A percentile compares a stretch with the other conserved stretches of the same genome.
Conservation (phyloP, 805 yeast genomes). For the Yarrowia porcina region DNA sequence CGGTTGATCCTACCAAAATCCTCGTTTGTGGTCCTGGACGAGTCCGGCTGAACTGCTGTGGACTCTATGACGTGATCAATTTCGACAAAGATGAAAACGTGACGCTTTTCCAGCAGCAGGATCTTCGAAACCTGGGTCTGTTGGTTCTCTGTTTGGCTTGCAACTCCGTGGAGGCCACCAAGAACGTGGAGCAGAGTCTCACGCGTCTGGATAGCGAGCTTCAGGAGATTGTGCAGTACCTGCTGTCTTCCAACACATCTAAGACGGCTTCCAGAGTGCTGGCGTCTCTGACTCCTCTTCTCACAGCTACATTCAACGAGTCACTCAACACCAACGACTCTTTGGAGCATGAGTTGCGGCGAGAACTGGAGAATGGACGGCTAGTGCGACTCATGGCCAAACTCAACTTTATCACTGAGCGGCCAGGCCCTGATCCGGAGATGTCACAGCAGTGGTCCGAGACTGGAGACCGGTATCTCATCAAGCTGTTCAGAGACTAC, state of each 20-base stretch:
- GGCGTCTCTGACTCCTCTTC: constrained; percentile 26
- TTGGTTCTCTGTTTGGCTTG: constrained; percentile 55
- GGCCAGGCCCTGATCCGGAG: constrained; percentile 39
- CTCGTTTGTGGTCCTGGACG: constrained; percentile 70
- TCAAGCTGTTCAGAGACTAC: constrained; percentile 74
- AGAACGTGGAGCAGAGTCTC: constrained; percentile 26
- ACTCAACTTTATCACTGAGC: constrained; percentile 69
- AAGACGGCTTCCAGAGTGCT: constrained; percentile 26
- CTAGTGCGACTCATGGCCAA: constrained; percentile 78
- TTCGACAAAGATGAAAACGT: constrained; percentile 33
- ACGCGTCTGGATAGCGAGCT: constrained; percentile 25
- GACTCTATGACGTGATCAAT: constrained; percentile 63
- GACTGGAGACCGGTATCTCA: constrained; percentile 69
- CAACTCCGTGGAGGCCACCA: constrained; percentile 28
- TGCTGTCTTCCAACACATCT: constrained; percentile 25
- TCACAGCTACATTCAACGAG: constrained; percentile 21
- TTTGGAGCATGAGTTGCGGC: constrained; percentile 46
- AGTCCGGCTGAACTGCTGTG: constrained; percentile 67
- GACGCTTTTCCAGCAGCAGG: constrained; percentile 48
- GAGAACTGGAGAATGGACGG: constrained; percentile 85
- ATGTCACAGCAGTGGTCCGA: constrained; percentile 55
- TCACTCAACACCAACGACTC: constrained; percentile 30
- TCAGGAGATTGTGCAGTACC: constrained; percentile 31
- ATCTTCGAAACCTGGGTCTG: constrained; percentile 57
- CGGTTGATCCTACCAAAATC: constrained; percentile 63